Evolutionary conservation across 306 rosid species (phyloP).

Genomic region (Castanea crenata): DNA sequence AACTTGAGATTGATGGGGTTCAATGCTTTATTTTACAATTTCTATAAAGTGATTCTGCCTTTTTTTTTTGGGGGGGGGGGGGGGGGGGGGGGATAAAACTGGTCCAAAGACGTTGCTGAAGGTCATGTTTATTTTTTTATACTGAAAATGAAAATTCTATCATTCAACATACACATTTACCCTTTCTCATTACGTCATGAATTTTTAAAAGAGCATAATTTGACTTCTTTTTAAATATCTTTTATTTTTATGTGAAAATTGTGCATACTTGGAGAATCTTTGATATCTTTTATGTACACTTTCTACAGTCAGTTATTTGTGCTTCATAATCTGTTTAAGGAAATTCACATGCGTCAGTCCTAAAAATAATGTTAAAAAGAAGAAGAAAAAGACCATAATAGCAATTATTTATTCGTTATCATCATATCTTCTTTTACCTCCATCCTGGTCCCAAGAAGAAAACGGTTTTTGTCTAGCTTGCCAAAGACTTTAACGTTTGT

Average conservation of each 20-base stretch:
- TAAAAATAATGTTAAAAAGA: background rate
- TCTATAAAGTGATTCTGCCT: background rate
- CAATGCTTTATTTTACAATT: background rate
- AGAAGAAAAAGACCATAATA: background rate
- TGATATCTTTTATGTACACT: background rate
- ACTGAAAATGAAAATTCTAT: background rate
- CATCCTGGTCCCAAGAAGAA: too few relatives aligned
- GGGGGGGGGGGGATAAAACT: too few relatives aligned
- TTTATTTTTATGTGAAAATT: background rate
- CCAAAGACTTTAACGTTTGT: background rate
- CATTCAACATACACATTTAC: background rate
- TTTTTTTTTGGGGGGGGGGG: too few relatives aligned
- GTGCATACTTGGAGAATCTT: background rate
- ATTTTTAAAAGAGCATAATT: background rate
- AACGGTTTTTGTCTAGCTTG: background rate
- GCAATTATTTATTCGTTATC: background rate
- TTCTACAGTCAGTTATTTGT: background rate
- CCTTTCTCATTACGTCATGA: background rate
- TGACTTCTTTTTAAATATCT: background rate
- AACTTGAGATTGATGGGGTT: background rate
- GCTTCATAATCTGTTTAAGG: background rate
- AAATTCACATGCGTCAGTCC: background rate
- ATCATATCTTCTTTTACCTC: background rate
- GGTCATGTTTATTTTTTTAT: background rate
- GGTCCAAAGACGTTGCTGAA: background rate